A percentile compares a stretch with the other conserved stretches of the same genome.
Conservation (phyloP, 2,329 filamentous ascomycete genomes). For the Alternaria arborescens region DNA sequence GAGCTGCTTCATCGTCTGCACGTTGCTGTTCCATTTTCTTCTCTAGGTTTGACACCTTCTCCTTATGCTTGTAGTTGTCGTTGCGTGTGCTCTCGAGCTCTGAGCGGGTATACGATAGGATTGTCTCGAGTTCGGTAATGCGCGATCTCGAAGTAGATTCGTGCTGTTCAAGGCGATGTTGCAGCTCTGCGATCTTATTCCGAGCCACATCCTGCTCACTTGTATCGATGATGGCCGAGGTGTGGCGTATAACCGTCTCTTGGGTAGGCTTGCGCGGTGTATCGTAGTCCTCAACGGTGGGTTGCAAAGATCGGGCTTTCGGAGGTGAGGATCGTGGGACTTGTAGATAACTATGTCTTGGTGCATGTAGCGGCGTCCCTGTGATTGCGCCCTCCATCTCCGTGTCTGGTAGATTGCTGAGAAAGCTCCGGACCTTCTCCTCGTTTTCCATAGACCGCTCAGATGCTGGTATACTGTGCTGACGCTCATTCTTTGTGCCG, state of each 20-base stretch:
- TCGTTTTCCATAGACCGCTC: conserved; percentile 50
- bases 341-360: conserved; percentile 39
- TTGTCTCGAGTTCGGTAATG: conserved; percentile 47
- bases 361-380: conserved; percentile 37
- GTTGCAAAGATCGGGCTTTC: conserved; percentile 44
- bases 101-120: conserved; percentile 43
- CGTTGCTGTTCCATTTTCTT: conserved; percentile 25
- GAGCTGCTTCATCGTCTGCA: conserved; percentile 17
- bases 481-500: conserved; percentile 31
- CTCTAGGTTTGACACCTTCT: conserved; percentile 28
- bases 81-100: conserved; percentile 42
- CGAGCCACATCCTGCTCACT: conserved; percentile 22
- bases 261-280: conserved; percentile 48
- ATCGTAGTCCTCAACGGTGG: conserved; percentile 50
- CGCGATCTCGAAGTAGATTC: conserved; percentile 39
- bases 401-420: conserved; percentile 49
- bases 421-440: conserved; percentile 50
- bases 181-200: conserved; percentile 35
- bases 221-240: conserved; percentile 23
- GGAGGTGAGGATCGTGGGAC: conserved; percentile 36
- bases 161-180: conserved; percentile 39
- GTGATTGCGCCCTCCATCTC: conserved; percentile 40
- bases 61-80: conserved; percentile 44
- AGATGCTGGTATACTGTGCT: conserved; percentile 33
- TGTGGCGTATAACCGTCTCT: conserved; percentile 47